Evolutionary conservation across 345 rosid species (phyloP).

Genomic region (Melaleuca alternifolia): DNA sequence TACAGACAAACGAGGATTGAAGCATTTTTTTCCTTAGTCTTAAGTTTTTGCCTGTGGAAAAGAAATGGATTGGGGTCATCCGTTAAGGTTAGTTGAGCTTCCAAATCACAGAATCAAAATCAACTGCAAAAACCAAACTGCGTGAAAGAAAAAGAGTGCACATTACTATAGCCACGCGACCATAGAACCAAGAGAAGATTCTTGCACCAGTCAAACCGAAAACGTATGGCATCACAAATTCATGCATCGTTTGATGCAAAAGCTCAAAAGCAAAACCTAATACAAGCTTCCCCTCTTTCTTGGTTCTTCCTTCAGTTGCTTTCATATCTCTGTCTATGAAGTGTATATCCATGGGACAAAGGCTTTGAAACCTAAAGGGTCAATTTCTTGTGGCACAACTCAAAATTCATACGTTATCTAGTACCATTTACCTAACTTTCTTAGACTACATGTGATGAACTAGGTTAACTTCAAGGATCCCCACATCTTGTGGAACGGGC

Average conservation of each 20-base stretch:
- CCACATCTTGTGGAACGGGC: conserved; percentile 23
- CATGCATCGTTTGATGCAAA: neutral
- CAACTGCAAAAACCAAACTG: neutral
- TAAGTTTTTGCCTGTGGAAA: neutral
- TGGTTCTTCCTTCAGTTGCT: neutral
- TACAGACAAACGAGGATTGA: neutral
- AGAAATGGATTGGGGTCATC: neutral
- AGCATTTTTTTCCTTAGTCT: neutral
- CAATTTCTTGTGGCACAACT: neutral
- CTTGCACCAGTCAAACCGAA: neutral
- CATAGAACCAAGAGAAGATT: neutral
- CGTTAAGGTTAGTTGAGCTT: neutral
- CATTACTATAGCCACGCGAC: neutral
- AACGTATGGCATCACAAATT: neutral
- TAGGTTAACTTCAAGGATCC: conserved; percentile 13
- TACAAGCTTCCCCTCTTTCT: neutral
- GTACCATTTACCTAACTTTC: neutral
- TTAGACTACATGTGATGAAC: conserved; percentile 1
- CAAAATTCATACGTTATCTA: neutral
- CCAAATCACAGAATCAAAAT: neutral
- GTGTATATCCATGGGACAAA: neutral
- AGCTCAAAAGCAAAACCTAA: neutral
- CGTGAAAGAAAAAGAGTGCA: neutral
- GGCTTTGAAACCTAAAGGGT: neutral
- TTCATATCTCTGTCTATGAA: neutral